Percentiles rank a stretch among this genome's conserved stretches.
These are phyloP conservation scores for Incumbomyces lentus DNA, from an alignment of 2,329 filamentous ascomycete genomes.

Conservation along the genomic window DNA sequence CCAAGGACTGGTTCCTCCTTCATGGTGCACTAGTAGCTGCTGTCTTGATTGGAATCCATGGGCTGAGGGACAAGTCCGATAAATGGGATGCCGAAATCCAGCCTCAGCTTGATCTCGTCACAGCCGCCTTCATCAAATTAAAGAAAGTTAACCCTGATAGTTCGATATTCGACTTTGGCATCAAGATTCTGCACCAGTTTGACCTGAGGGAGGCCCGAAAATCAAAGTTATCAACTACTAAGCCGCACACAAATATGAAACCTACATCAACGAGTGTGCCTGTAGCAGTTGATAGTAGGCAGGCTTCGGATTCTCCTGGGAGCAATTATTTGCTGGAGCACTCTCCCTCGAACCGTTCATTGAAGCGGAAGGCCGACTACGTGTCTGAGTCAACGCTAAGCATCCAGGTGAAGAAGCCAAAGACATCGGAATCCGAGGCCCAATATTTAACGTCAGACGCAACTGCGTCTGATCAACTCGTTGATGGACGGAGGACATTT, in stretches of 20 bases:
- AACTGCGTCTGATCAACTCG: no score
- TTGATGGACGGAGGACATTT: no score
- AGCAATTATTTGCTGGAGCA: no score
- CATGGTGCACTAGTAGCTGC: constrained; percentile 1
- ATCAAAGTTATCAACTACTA: neutral
- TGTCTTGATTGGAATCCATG: neutral
- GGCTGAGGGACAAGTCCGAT: neutral
- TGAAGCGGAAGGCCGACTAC: no score
- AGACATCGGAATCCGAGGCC: no score
- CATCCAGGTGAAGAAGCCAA: no score
- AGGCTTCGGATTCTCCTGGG: neutral
- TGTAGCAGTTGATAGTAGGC: neutral
- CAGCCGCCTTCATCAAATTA: neutral
- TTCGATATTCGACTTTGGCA: neutral
- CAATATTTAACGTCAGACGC: no score
- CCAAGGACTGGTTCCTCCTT: neutral
- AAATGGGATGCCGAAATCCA: neutral
- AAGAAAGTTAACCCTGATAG: neutral
- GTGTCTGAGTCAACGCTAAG: no score
- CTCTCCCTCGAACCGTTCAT: no score
- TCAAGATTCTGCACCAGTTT: neutral
- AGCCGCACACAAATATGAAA: no score
- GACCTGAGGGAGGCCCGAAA: neutral
- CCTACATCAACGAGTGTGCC: neutral
- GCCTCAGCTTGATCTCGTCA: no score